Evolutionary conservation across 306 rosid species (phyloP).

Genomic region (Cajanus cajan): DNA sequence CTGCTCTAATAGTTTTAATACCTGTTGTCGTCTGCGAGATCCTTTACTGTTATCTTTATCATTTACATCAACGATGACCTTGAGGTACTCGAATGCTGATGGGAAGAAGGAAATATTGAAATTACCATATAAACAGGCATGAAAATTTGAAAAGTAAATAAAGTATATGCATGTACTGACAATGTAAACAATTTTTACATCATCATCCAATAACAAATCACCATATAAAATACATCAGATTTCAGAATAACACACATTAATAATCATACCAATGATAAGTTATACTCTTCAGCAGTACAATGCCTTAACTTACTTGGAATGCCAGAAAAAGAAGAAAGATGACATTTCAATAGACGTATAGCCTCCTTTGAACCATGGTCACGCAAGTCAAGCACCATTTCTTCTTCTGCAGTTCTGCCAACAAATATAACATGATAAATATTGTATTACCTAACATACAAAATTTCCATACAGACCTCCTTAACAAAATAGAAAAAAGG

Average conservation of each 20-base stretch:
- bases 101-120: slow-evolving; percentile 6
- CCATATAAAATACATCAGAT: no score
- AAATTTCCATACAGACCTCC: background rate
- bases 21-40: slow-evolving; percentile 54
- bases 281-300: background rate
- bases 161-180: no score
- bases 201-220: no score
- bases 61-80: slow-evolving; percentile 55
- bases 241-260: no score
- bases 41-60: slow-evolving; percentile 51
- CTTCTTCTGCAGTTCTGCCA: slow-evolving; percentile 52
- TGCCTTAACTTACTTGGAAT: slow-evolving; percentile 51
- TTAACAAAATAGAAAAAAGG: background rate
- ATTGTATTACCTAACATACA: background rate
- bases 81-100: slow-evolving; percentile 71
- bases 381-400: slow-evolving; percentile 62
- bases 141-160: background rate
- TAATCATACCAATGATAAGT: background rate
- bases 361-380: slow-evolving; percentile 56
- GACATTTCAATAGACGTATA: slow-evolving; percentile 55
- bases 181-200: no score
- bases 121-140: background rate
- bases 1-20: slow-evolving; percentile 60
- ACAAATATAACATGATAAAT: slow-evolving; percentile 23
- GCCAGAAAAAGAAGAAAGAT: slow-evolving; percentile 68